phyloP scores from a whole-genome alignment of 495 filamentous ascomycete species.

The Aspergillus ellipticus region DNA sequence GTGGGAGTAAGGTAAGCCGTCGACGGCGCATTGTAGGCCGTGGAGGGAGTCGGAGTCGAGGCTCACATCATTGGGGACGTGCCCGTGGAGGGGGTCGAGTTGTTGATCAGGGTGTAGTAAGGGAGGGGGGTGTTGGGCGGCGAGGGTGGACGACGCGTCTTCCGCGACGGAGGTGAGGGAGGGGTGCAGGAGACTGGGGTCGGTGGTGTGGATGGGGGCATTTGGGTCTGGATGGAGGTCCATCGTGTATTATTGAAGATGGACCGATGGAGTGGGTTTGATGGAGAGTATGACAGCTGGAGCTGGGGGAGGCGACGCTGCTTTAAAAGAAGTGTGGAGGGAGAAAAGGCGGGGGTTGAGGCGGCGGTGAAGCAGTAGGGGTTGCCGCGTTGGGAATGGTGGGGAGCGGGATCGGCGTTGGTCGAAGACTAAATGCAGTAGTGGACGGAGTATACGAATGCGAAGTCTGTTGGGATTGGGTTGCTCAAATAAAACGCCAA shows the following conservation, averaged over 20 bases:
- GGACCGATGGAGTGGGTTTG: not conserved
- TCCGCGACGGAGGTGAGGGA: conserved; percentile 21
- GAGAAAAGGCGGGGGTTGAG: conserved; percentile 21
- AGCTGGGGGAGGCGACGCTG: conserved; percentile 15
- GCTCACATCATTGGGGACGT: not conserved
- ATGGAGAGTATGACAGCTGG: no score
- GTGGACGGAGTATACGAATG: no score
- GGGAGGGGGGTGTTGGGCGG: conserved; percentile 12
- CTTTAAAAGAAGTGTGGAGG: conserved; percentile 14
- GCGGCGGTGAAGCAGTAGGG: conserved; percentile 13
- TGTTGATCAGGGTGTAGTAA: conserved; percentile 9
- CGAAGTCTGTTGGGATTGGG: no score
- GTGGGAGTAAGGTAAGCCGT: not conserved
- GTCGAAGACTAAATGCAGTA: no score
- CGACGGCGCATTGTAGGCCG: not conserved
- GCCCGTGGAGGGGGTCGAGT: not conserved
- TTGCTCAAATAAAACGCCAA: no score
- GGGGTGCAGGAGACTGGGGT: conserved; percentile 16
- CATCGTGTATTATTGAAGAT: conserved; percentile 7
- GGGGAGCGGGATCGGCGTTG: not conserved
- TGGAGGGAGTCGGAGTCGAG: not conserved
- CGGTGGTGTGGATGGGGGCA: conserved; percentile 11
- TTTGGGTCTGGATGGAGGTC: not conserved
- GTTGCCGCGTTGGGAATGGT: not conserved
- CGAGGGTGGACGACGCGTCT: conserved; percentile 22